Base-by-base conservation (phyloP, 2,329 filamentous ascomycete genomes). In the Nannizzia gypsea region DNA sequence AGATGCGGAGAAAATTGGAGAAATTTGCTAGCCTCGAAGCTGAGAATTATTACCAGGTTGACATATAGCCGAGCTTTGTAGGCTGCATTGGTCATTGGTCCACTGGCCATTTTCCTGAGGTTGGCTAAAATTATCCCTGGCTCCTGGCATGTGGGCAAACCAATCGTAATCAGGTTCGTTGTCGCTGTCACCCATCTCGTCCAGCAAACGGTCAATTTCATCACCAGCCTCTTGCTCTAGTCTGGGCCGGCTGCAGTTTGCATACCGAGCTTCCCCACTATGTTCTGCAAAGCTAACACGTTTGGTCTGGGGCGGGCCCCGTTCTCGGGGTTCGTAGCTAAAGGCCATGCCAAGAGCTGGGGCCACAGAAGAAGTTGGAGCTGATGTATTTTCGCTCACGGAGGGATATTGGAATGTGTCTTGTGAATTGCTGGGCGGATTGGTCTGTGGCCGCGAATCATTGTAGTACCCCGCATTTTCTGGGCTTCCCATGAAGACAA, bases 401-500 rank as follows among this genome's bases (percentile, higher is more conserved):
- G 58, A 59, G 64, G 48, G 58, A 56, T 60, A 61, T 62, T 64
- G 46, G 22, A 55, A 46, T 15, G 56, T 15, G 52, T 55, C 55
- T 9, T 56, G 60, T 26, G 60, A 59, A 34, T 50, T 60, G 62
- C 34, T 62, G 50, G 57, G 60, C 36, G 57, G 59, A 1, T 63
- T 57, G 4, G 65, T 65, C 22, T 63, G 65, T 31, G 38, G 31
- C 3, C 68, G 70, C n/a, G 73, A 72, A 57, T 67, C 70, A 6
- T 73, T 68, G 48, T 73, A 73, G 62, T 75, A 76, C 1, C 73
- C 74, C 3, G 76, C 77, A 59, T 78, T 76, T 34, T 73, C 76
- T 1, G 77, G 77, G 59, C 77, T 79, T 44, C 76, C 77, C 77
- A 79, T 78, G 66, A 78, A 78, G 6, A 78, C 66, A 8, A 79